Evolutionary conservation across 2,329 filamentous ascomycete genomes (phyloP).

Genomic region (Ophiostoma quercus): DNA sequence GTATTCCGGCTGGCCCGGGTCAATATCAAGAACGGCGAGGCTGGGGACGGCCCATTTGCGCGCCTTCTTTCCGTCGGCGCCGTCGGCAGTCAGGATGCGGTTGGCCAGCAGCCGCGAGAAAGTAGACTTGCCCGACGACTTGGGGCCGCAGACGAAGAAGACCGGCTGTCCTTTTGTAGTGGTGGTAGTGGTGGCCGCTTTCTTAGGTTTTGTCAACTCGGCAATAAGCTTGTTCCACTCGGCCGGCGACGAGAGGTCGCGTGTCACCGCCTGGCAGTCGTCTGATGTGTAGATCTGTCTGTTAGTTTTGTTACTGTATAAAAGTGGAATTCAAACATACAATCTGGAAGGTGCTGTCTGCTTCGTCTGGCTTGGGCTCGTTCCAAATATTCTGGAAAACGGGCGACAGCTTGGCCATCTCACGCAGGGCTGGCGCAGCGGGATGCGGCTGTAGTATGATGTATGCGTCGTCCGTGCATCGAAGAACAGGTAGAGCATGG

Average conservation of each 20-base stretch:
- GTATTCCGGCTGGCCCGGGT: slow-evolving; percentile 74
- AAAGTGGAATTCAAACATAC: neutral
- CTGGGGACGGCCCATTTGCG: slow-evolving; percentile 31
- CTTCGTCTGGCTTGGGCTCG: slow-evolving; percentile 33
- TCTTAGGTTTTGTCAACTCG: slow-evolving; percentile 37
- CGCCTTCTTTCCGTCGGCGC: neutral
- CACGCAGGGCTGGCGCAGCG: slow-evolving; percentile 44
- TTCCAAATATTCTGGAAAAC: slow-evolving; percentile 65
- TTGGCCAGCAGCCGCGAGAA: slow-evolving; percentile 64
- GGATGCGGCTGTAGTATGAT: slow-evolving; percentile 55
- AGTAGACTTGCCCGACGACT: slow-evolving; percentile 71
- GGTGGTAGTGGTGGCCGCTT: neutral
- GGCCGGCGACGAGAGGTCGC: slow-evolving; percentile 52
- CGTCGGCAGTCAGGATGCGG: slow-evolving; percentile 52
- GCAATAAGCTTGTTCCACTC: slow-evolving; percentile 59
- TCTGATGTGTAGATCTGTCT: slow-evolving; percentile 51
- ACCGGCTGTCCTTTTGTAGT: slow-evolving; percentile 31
- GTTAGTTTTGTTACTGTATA: neutral
- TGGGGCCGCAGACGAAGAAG: slow-evolving; percentile 62
- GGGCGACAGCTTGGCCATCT: slow-evolving; percentile 57
- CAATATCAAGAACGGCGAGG: slow-evolving; percentile 65
- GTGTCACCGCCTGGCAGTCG: slow-evolving; percentile 38
- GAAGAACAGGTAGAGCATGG: slow-evolving; percentile 63
- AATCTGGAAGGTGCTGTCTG: slow-evolving; percentile 49
- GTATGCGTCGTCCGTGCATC: slow-evolving; percentile 45